Evolutionary conservation across 192 early-diverging fungal genomes (phyloP), one percentile per base, ranked within the genome.

Genomic region (Coemansia sp.): DNA sequence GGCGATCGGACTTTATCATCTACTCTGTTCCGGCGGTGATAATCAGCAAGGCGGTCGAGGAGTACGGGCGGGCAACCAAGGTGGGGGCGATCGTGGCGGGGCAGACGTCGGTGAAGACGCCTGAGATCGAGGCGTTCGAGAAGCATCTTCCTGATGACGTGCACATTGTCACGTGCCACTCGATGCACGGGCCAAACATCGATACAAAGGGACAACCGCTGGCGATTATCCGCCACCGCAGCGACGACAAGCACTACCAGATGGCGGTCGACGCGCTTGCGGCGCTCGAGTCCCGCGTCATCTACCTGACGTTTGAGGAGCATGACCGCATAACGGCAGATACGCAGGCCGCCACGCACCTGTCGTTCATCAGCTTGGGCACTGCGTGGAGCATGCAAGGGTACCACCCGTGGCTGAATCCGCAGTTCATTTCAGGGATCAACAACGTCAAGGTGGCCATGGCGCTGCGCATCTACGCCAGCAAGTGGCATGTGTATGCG

Each of bases 401-500:
- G 5, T 87, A 86, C 62, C 95, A 94, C 72, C 95, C 94, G 86
- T 98, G 96, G 96, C 86, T 92, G 51, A 88, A 91, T 67, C 88
- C 91, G 46, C 88, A 87, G 57, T 96, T 94, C 64, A 86, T 93
- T 18, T 95, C 95, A 38, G 96, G 96, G 18, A 94, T 99, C 69
- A 96, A 99, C 75, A 98, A 99, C 68, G 96, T 97, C 63, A 99
- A 99, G 63, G 91, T 95, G 18, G 89, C 92, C 62, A 93, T 98
- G 87, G 88, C 96, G 10, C 80, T 99, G 65, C 86, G 97, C 41
- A 98, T 99, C 60, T 96, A 95, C 63, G 89, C 87, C 33, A 93
- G 89, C 82, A 99, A 99, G 72, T 99, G 96, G 95, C 97, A 99
- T 69, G 94, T 97, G 9, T 97, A 97, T 72, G 95, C 93, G 0